These are phyloP conservation scores for Salix arbutifolia DNA, from an alignment of 345 rosid species.

Conservation along the genomic window DNA sequence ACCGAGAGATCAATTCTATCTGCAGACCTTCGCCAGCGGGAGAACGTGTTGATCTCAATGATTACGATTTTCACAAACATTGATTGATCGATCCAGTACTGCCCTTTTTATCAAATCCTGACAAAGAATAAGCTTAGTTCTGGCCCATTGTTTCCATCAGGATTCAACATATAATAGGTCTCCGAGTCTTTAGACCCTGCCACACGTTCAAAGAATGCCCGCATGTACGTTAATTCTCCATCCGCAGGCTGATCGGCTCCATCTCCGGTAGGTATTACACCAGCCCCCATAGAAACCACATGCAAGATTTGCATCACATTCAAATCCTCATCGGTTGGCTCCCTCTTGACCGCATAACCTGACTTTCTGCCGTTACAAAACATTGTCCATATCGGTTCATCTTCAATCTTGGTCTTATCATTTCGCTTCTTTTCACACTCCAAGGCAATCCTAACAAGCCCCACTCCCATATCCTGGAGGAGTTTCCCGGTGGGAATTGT, in stretches of 20 bases:
- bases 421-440: constrained; percentile 69
- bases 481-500: constrained; percentile 73
- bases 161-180: constrained; percentile 81
- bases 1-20: background rate
- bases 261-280: constrained; percentile 52
- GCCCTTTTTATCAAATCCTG: constrained; percentile 33
- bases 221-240: constrained; percentile 72
- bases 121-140: constrained; percentile 67
- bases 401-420: constrained; percentile 53
- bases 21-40: background rate
- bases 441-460: constrained; percentile 67
- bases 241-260: constrained; percentile 33
- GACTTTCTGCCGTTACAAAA: constrained; percentile 67
- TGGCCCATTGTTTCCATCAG: constrained; percentile 68
- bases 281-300: constrained; percentile 78
- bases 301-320: constrained; percentile 66
- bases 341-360: constrained; percentile 75
- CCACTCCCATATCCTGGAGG: constrained; percentile 67
- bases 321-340: constrained; percentile 72
- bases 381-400: constrained; percentile 76
- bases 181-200: constrained; percentile 80
- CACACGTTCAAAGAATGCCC: constrained; percentile 76
- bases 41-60: background rate
- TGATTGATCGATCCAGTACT: background rate
- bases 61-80: background rate